Conservation (phyloP, 345 rosid genomes). For the Eucalyptus camaldulensis region DNA sequence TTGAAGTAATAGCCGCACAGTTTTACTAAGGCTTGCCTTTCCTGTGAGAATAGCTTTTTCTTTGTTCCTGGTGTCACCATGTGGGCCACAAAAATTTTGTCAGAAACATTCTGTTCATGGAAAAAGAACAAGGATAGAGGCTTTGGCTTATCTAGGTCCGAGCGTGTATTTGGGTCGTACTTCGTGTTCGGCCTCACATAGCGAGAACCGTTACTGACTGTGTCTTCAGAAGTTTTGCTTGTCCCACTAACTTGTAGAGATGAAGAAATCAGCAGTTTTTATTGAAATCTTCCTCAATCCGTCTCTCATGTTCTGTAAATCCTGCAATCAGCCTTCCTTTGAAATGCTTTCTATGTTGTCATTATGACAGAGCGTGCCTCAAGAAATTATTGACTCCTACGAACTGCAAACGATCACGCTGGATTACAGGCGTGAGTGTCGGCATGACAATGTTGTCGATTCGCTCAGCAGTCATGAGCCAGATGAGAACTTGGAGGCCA, state of each 20-base stretch:
- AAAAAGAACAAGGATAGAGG: too few species aligned
- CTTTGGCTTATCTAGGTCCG: too few species aligned
- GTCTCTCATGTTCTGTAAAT: neutral
- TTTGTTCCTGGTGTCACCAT: neutral
- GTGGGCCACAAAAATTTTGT: neutral
- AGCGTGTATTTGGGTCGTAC: too few species aligned
- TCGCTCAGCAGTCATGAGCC: slow-evolving; percentile 53
- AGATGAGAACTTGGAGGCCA: slow-evolving; percentile 2
- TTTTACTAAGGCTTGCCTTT: neutral
- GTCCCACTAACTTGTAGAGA: neutral
- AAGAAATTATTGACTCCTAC: slow-evolving; percentile 68
- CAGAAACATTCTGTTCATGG: neutral
- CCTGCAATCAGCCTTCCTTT: neutral
- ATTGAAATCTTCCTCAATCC: neutral
- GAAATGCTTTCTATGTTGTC: neutral
- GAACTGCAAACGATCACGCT: slow-evolving; percentile 77
- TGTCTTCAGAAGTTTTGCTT: neutral
- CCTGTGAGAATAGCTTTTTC: neutral
- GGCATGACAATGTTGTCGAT: slow-evolving; percentile 69
- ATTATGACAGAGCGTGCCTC: slow-evolving; percentile 80
- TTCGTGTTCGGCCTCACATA: too few species aligned
- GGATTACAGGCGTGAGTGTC: slow-evolving; percentile 88
- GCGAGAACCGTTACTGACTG: too few species aligned
- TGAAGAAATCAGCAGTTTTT: neutral
- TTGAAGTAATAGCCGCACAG: neutral